Evolutionary conservation across 768 basidiomycete species (phyloP), one percentile per base, ranked within the genome.

Genomic region (Neoboletus brunneissimus): DNA sequence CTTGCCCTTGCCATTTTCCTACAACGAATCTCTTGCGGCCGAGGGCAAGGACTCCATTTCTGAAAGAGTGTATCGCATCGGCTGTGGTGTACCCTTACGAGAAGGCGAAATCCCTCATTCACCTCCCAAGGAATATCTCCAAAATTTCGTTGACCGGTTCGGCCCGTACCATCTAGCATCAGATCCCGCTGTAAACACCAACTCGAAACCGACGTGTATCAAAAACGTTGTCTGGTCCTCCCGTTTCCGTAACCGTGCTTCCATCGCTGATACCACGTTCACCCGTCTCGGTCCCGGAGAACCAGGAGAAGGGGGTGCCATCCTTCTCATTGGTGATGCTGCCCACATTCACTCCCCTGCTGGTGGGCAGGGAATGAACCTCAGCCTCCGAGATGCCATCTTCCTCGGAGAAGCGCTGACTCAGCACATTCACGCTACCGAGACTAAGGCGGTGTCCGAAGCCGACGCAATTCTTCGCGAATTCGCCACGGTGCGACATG

Each of bases 171-270:
- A 29, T 16, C 57, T 78, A 10, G 69, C 72, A n/a, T 73, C 74
- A 4, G 69, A 75, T 38, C 63, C 74, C 1, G 66, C 73, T 22
- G 55, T 72, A 12, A 76, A 76, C 55, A 61, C 60, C 20, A 62
- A 29, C n/a, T 5, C 71, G 13, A 67, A 56, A 38, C 69, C 72
- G 16, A 57, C 73, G 0, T 54, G 58, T 37, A 75, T 81, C 53
- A 68, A 68, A 32, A 63, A 77, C 7, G 64, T 72, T 2, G 38
- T 79, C 41, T 81, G 77, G 79, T 70, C 78, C n/a, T 75, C 78
- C 12, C 72, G 78, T 38, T 82, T 79, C 71, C 72, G 75, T 42
- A 79, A 73, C 35, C 75, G 71, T 55, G 74, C 74, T 31, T 75
- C 79, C n/a, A n/a, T n/a, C n/a, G n/a, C n/a, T n/a, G n/a, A n/a